A percentile compares a stretch with the other conserved stretches of the same genome.
Evolutionary conservation across 805 yeast species (phyloP).

Genomic region (Saccharomyces cerevisiae): DNA sequence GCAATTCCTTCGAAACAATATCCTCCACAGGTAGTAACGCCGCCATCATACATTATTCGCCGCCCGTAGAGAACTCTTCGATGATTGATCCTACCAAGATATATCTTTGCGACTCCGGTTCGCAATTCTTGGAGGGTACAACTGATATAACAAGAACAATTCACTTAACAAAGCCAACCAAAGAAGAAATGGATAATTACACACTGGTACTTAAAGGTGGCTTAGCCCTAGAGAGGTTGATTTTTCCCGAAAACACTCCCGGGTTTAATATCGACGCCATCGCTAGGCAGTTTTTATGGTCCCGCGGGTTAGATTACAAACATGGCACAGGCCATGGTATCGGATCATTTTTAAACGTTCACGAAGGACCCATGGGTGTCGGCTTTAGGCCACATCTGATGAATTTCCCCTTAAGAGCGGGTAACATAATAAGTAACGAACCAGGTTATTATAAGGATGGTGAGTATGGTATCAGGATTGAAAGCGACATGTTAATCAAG

Average conservation of each 20-base stretch:
- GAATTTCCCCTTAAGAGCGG: conserved; percentile 48
- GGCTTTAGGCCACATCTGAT: conserved; percentile 43
- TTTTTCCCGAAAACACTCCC: conserved; percentile 67
- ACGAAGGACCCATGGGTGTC: conserved; percentile 88
- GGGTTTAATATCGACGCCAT: conserved; percentile 72
- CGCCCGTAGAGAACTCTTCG: conserved; percentile 49
- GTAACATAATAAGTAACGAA: conserved; percentile 80
- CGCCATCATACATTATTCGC: conserved; percentile 69
- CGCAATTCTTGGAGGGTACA: conserved; percentile 88
- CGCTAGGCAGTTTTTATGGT: conserved; percentile 79
- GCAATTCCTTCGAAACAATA: conserved; percentile 68
- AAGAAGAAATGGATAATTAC: conserved; percentile 56
- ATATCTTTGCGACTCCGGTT: conserved; percentile 82
- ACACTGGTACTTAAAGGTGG: conserved; percentile 90
- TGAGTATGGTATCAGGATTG: conserved; percentile 84
- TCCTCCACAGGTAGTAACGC: conserved; percentile 71
- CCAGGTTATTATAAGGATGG: conserved; percentile 92
- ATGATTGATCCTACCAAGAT: conserved; percentile 59
- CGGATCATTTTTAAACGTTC: conserved; percentile 86
- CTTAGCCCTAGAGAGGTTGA: conserved; percentile 70
- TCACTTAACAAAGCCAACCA: conserved; percentile 52
- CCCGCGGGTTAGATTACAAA: conserved; percentile 72
- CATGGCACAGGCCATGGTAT: conserved; percentile 98
- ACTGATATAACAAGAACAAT: conserved; percentile 90
- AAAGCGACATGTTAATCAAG: conserved; percentile 63